Percentiles rank a stretch among this genome's conserved stretches.
Conservation (phyloP, 208 protist species). For the Naegleria gruberi region DNA sequence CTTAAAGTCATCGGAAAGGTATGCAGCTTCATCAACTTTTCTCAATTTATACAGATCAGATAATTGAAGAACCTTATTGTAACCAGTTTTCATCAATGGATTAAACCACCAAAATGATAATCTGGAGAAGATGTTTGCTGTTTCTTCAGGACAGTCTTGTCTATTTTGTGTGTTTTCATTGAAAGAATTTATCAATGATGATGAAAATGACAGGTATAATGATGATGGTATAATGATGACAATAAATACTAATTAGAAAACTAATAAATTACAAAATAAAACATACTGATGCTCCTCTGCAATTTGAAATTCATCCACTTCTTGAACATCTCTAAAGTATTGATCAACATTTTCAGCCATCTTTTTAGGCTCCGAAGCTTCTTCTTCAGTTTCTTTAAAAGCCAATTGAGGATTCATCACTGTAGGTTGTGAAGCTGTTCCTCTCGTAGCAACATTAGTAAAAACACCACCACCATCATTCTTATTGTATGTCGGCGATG, state of each 20-base stretch:
- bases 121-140: neutral
- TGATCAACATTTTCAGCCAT: neutral
- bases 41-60: neutral
- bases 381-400: neutral
- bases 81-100: neutral
- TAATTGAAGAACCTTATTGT: neutral
- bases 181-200: no score
- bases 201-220: no score
- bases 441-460: neutral
- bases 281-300: neutral
- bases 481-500: neutral
- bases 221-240: no score
- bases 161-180: neutral
- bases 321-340: neutral
- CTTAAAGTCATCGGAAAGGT: neutral
- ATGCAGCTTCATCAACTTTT: neutral
- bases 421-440: neutral
- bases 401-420: neutral
- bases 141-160: neutral
- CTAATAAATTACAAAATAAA: neutral
- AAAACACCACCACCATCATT: neutral
- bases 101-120: constrained; percentile 7
- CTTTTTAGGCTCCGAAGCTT: neutral
- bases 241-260: neutral
- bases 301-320: neutral